phyloP scores from a whole-genome alignment of 805 yeast species.

The Jamesozyma lodderae region DNA sequence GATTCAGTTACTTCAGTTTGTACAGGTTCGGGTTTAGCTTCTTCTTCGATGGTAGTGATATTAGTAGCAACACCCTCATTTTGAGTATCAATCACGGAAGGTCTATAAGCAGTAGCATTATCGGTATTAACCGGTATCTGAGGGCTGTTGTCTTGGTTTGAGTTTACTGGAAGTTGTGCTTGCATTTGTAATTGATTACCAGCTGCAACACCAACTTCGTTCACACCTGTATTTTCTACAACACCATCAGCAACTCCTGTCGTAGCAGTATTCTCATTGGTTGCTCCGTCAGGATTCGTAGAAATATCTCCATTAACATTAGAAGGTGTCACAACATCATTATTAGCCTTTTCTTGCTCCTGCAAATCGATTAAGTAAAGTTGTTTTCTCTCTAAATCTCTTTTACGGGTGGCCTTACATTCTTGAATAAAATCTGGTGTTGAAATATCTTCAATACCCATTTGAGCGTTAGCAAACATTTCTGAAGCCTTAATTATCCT shows the following conservation, averaged over 20 bases:
- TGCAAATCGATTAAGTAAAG: constrained; percentile 27
- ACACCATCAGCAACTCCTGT: constrained; percentile 5
- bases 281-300: background rate
- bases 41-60: background rate
- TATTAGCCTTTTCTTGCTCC: background rate
- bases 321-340: background rate
- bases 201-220: constrained; percentile 16
- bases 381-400: constrained; percentile 52
- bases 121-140: too few species aligned
- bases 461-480: constrained; percentile 93
- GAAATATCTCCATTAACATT: constrained; percentile 5
- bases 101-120: too few species aligned
- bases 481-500: constrained; percentile 75
- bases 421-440: constrained; percentile 62
- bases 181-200: constrained; percentile 22
- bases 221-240: background rate
- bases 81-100: too few species aligned
- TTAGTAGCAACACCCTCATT: background rate
- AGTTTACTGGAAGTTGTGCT: background rate
- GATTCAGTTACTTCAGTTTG: too few species aligned
- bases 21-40: background rate
- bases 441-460: constrained; percentile 84
- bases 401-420: constrained; percentile 60
- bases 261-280: background rate
- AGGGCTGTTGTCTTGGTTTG: background rate